Base-by-base conservation (phyloP, 164 flowering plant genomes). In the Tinospora cordifolia region DNA sequence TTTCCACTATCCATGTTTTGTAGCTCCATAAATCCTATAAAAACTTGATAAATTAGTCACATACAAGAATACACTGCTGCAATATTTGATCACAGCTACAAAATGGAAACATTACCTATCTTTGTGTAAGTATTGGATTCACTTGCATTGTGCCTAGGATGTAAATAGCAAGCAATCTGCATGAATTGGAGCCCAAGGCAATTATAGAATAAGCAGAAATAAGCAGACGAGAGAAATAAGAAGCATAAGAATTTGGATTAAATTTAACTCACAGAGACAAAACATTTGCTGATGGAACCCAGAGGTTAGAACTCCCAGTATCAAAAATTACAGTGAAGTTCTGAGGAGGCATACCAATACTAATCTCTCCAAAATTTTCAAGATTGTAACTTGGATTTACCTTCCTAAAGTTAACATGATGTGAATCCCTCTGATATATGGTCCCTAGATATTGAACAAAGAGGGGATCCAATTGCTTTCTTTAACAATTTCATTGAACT, bases 161-260 rank as follows among this genome's bases (percentile, higher is more conserved):
- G 94, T 74, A 87, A 80, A 59, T 76, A 87, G 82, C 96, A 90
- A 38, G 93, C 88, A 69, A 90, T 72, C 98, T 92, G 86, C 82
- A 86, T 0, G 14, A 10, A 67, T 19, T 49, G 17, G 40, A 3
- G 38, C 38, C 64, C 38, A 63, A 3, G 34, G 34, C 44, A 40
- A 26, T 30, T 30, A 30, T 4, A 1, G 36, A 30, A 30, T 30
- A 30, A 30, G n/a, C n/a, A n/a, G n/a, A n/a, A n/a, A n/a, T n/a
- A n/a, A n/a, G 4, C 36, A 30, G 36, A 30, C 4, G 36, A 30
- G 36, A 30, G 36, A 30, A 44, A 44, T 1, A 17, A 36, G n/a
- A 59, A 9, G 10, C 25, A 30, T 65, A 59, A 36, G 12, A 26
- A 9, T 47, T 40, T 41, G 69, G 21, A 26, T 40, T 2, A 17